Evolutionary conservation across 345 rosid species (phyloP), one percentile per base, ranked within the genome.

Genomic region (Lagerstroemia speciosa): DNA sequence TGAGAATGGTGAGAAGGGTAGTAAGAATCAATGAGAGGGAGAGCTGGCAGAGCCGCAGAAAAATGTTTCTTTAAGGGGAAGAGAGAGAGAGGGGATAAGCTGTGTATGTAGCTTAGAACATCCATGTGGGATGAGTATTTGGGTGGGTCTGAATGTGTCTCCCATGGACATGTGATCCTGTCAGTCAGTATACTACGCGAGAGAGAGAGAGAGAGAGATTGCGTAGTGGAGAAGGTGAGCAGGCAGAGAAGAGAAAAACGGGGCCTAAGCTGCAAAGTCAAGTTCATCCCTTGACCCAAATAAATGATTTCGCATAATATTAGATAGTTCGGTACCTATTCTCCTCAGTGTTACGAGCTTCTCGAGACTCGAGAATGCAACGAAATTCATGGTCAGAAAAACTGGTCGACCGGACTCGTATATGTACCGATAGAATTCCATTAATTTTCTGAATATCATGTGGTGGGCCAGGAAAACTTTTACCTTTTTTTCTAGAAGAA

Each of bases 81-180:
- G 43, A 68, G 65, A 74, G 43, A 68, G 68, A 43, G 48, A 43
- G 33, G 19, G 34, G 34, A 12, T 58, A 29, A 26, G 63, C 15
- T 24, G 3, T 1, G 62, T 19, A 27, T 58, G 63, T 4, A 27
- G 63, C 34, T 75, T 66, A 72, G 83, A 68, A 66, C 60, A 71
- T 66, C 83, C 96, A 92, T 85, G 92, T 89, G 96, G 73, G 78
- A 72, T 63, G 83, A 61, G 73, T 66, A 64, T 63, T 82, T 72
- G 78, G 67, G 89, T 85, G 89, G 89, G 92, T 84, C 89, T 72
- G 55, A 29, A 65, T 72, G 67, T 84, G 85, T 83, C 88, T 74
- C 67, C 82, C 82, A 71, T 78, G 62, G 46, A 41, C 96, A 90
- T 86, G 93, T 89, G 92, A 71, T 74, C 74, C 69, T 79, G 88